Percentiles rank a stretch among this genome's conserved stretches.
phyloP scores from a whole-genome alignment of 2,329 filamentous ascomycete species.

The Talaromyces islandicus region DNA sequence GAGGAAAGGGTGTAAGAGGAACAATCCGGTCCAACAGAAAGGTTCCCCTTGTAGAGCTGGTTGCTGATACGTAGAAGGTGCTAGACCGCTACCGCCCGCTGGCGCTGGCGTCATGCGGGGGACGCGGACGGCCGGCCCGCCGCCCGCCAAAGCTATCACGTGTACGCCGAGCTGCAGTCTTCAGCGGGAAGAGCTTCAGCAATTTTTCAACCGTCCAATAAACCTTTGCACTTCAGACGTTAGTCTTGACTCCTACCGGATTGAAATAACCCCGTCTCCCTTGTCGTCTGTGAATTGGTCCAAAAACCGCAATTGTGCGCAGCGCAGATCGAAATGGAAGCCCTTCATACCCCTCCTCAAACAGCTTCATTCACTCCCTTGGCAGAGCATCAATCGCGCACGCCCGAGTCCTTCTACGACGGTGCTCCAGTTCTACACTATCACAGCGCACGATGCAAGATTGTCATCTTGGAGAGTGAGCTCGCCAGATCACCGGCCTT shows the following conservation, averaged over 20 bases:
- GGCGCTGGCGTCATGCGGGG: constrained; percentile 11
- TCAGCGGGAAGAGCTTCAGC: not conserved
- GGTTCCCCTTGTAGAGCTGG: not conserved
- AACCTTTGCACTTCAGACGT: not conserved
- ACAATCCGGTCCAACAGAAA: not conserved
- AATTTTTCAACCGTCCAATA: not conserved
- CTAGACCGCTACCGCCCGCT: not conserved
- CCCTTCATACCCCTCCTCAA: constrained; percentile 32
- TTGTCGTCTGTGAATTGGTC: not conserved
- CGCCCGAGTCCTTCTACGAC: constrained; percentile 42
- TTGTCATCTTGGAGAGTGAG: constrained; percentile 38
- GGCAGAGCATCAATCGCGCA: constrained; percentile 42
- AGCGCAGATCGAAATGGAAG: constrained; percentile 31
- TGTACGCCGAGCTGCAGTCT: not conserved
- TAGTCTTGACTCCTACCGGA: not conserved
- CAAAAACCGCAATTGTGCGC: not conserved
- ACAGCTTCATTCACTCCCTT: constrained; percentile 37
- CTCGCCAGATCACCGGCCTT: constrained; percentile 29
- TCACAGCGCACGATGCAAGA: constrained; percentile 39
- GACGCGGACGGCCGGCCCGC: not conserved
- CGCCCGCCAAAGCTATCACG: constrained; percentile 3
- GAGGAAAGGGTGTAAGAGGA: not conserved
- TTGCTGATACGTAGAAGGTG: not conserved
- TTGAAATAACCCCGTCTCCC: not conserved
- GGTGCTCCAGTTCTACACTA: constrained; percentile 44